Evolutionary conservation across 768 basidiomycete genomes (phyloP).

Genomic region (Mycena galericulata): DNA sequence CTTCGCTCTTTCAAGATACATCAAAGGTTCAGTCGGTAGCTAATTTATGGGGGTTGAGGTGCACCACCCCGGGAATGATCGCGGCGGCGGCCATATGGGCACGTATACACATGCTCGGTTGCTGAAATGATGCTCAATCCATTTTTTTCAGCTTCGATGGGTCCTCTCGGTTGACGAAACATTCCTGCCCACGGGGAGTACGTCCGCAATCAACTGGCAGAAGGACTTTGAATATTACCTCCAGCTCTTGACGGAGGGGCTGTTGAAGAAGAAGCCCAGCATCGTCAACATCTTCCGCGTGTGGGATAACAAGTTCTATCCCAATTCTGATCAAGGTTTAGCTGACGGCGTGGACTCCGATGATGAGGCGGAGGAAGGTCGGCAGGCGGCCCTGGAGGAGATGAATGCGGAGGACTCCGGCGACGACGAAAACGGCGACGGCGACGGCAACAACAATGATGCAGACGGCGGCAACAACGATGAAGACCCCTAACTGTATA

Average conservation of each 20-base stretch:
- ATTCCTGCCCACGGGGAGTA: not conserved
- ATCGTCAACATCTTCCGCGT: conserved; percentile 18
- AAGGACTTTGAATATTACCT: conserved; percentile 27
- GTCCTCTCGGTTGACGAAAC: conserved; percentile 4
- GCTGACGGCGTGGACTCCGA: not conserved
- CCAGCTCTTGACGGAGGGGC: not conserved
- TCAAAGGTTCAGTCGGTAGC: not conserved
- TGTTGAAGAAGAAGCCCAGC: conserved; percentile 5
- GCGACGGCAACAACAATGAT: too few species aligned
- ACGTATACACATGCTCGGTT: not conserved
- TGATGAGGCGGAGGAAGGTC: not conserved
- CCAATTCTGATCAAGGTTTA: not conserved
- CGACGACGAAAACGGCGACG: not conserved
- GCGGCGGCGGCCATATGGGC: conserved; percentile 14
- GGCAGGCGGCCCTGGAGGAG: not conserved
- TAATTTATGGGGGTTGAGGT: conserved; percentile 7
- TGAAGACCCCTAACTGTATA: not conserved
- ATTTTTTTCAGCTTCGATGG: conserved; percentile 16
- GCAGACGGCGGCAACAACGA: too few species aligned
- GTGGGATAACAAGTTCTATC: conserved; percentile 21
- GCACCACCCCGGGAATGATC: conserved; percentile 26
- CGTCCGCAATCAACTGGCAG: conserved; percentile 15
- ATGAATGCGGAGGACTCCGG: conserved; percentile 5
- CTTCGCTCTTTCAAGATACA: conserved; percentile 18
- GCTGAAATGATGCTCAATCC: not conserved